phyloP scores from a whole-genome alignment of 108 stramenopile genomes.

The Fragilariopsis cylindrus region DNA sequence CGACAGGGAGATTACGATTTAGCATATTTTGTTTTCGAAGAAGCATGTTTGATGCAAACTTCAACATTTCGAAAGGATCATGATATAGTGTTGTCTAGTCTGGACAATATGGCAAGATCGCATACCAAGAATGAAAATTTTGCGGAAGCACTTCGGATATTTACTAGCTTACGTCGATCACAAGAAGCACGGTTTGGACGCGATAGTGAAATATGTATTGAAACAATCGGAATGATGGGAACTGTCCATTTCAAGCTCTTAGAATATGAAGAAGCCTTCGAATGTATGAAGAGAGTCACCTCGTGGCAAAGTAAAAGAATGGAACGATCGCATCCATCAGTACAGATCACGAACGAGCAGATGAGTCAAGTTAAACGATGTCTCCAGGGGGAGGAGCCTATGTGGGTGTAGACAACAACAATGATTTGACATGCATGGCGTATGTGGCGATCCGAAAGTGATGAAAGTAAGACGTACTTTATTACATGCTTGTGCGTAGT shows the following conservation, averaged over 20 bases:
- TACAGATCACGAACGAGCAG: constrained; percentile 25
- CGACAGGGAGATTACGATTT: constrained; percentile 29
- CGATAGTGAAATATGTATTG: constrained; percentile 28
- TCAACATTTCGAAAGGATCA: constrained; percentile 53
- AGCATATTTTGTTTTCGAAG: constrained; percentile 50
- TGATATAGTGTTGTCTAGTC: constrained; percentile 29
- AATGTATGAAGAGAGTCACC: constrained; percentile 26
- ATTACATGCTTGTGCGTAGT: background rate
- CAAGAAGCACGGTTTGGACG: constrained; percentile 41
- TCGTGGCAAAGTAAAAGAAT: constrained; percentile 49
- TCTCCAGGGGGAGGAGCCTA: constrained; percentile 8
- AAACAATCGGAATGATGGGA: constrained; percentile 51
- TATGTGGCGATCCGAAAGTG: background rate
- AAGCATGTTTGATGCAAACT: constrained; percentile 54
- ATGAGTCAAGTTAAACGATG: constrained; percentile 19
- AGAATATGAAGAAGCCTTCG: constrained; percentile 38
- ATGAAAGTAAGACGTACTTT: background rate
- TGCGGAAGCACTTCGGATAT: constrained; percentile 37
- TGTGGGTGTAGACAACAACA: constrained; percentile 29
- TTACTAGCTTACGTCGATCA: constrained; percentile 31
- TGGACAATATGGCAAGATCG: constrained; percentile 41
- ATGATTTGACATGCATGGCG: background rate
- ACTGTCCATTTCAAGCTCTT: constrained; percentile 20
- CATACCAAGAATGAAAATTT: constrained; percentile 31
- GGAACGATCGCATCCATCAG: constrained; percentile 26